Evolutionary conservation across 345 rosid genomes (phyloP).

Genomic region (Eucalyptus lansdowneana): DNA sequence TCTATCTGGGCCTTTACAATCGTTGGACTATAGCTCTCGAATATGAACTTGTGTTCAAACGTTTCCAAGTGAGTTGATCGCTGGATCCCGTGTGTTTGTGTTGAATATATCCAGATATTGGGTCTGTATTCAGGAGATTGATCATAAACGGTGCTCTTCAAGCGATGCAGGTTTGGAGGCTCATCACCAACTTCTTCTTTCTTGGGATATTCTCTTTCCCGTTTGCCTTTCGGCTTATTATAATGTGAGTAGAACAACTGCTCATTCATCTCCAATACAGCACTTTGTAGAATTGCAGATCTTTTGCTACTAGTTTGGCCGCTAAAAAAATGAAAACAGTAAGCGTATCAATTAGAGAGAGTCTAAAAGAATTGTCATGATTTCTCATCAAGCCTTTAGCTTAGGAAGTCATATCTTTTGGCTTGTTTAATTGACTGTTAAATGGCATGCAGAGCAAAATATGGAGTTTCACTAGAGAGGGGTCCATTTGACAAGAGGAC

Average conservation of each 20-base stretch:
- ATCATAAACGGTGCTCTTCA: background rate
- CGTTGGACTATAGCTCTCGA: slow-evolving; percentile 15
- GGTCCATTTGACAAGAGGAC: slow-evolving; percentile 62
- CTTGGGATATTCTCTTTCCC: slow-evolving; percentile 40
- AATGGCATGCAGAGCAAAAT: slow-evolving; percentile 26
- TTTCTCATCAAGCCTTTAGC: background rate
- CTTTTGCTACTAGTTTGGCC: background rate
- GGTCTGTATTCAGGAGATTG: background rate
- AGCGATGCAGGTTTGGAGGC: slow-evolving; percentile 48
- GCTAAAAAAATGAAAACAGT: background rate
- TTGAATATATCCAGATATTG: background rate
- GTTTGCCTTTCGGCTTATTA: slow-evolving; percentile 40
- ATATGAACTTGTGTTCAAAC: slow-evolving; percentile 38
- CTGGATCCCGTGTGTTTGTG: background rate
- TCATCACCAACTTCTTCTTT: slow-evolving; percentile 43
- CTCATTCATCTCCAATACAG: background rate
- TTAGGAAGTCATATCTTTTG: background rate
- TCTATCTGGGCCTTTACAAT: slow-evolving; percentile 22
- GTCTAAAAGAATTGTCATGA: background rate
- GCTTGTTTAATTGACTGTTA: background rate
- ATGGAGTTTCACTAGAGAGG: slow-evolving; percentile 49
- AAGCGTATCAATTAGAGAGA: background rate
- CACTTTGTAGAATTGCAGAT: background rate
- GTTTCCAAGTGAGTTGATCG: slow-evolving; percentile 22
- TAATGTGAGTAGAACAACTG: slow-evolving; percentile 22